phyloP scores from a whole-genome alignment of 2,329 filamentous ascomycete species.

The Lecanicillium sp. region DNA sequence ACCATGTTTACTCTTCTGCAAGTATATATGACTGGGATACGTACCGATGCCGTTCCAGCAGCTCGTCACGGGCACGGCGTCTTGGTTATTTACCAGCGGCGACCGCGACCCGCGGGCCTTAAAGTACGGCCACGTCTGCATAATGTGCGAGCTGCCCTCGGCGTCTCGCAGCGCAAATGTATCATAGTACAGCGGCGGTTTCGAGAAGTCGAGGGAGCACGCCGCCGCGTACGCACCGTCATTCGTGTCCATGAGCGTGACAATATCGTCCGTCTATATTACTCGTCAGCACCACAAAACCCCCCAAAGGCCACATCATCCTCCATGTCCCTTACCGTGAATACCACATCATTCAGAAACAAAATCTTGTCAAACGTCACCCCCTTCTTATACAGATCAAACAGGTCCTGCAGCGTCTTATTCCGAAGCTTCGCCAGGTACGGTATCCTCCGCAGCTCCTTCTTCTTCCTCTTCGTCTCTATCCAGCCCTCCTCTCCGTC shows the following conservation, averaged over 20 bases:
- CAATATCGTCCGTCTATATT: constrained; percentile 46
- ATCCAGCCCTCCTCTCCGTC: constrained; percentile 56
- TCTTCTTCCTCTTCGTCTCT: constrained; percentile 44
- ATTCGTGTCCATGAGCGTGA: constrained; percentile 50
- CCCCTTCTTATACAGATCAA: constrained; percentile 43
- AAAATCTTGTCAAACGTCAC: constrained; percentile 52
- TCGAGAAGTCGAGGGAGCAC: constrained; percentile 55
- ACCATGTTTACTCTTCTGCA: not conserved
- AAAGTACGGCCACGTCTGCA: constrained; percentile 56
- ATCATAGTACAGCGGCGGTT: constrained; percentile 52
- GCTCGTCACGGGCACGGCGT: constrained; percentile 40
- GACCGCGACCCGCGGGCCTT: constrained; percentile 42
- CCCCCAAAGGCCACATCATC: not conserved
- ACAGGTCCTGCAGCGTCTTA: constrained; percentile 52
- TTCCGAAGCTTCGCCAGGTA: constrained; percentile 63
- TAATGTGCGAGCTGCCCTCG: constrained; percentile 43
- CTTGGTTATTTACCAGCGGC: constrained; percentile 43
- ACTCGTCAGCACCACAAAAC: not conserved
- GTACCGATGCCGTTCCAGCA: constrained; percentile 41
- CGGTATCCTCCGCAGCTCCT: constrained; percentile 59
- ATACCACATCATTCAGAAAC: constrained; percentile 59
- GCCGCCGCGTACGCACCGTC: constrained; percentile 55
- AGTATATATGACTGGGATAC: not conserved
- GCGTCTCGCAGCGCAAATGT: constrained; percentile 56
- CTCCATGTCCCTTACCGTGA: constrained; percentile 38